Evolutionary conservation across 805 yeast genomes (phyloP), one percentile per base, ranked within the genome.

Genomic region (Pichia cephalocereana): DNA sequence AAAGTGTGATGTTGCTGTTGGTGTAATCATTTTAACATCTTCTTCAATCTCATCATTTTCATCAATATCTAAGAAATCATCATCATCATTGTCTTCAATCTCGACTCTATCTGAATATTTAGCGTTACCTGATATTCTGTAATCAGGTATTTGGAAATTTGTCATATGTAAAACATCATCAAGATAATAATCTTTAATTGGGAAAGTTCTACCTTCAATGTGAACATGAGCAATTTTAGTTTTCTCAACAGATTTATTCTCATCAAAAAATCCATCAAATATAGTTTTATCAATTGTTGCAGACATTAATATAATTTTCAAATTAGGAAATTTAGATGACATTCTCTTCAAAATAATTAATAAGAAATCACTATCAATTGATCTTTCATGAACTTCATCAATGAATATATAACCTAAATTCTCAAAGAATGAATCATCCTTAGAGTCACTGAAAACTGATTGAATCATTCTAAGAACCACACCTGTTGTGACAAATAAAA

Each of bases 321-420:
- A 61, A 0, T 78, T 73, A 0, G 77, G 76, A 46, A 67, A 73
- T 44, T 70, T 72, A 11, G 66, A 59, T 54, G 82, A 57, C 6
- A 88, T 67, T 38, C 74, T 74, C 57, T 86, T 89, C 52, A 91
- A 68, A 43, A 91, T 74, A 46, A 89, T 86, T 46, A 91, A 69
- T 38, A 91, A 70, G 48, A 90, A 80, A 64, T 91, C 98, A 51
- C 90, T 80, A 57, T 91, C 98, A 48, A 90, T 78, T 0, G 96
- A 88, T 55, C 98, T 70, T 65, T 91, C 98, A 63, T 91, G 98
- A n/a, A 91, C 98, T 66, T 91, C 98, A 71, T 91, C 98, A 38
- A 90, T 79, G 39, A 90, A 80, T 38, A 90, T 76, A 58, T 83
- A 85, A 32, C 82, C 79, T 17, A 90, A 66, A 46, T 75, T 67